These are phyloP conservation scores for Psilocybe tampanensis DNA, from an alignment of 768 basidiomycete genomes.

Conservation along the genomic window DNA sequence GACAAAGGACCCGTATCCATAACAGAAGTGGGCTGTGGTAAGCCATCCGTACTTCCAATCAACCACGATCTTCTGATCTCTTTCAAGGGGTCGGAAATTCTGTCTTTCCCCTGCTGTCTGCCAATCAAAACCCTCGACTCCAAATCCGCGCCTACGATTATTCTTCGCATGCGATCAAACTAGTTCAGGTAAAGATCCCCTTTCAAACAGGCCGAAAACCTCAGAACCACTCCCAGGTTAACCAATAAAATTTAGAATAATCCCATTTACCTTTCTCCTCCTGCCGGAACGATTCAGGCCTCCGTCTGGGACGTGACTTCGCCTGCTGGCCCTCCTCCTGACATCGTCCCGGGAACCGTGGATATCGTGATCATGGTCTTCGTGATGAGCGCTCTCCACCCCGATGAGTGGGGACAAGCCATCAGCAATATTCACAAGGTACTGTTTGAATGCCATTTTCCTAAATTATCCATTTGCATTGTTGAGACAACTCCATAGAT, in stretches of 20 bases:
- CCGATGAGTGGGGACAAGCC: slow-evolving; percentile 86
- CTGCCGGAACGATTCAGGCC: slow-evolving; percentile 71
- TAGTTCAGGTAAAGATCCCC: slow-evolving; percentile 71
- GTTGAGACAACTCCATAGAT: slow-evolving; percentile 48
- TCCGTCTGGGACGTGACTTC: slow-evolving; percentile 93
- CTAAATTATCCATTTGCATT: neutral
- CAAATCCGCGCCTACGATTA: slow-evolving; percentile 87
- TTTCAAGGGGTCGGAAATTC: slow-evolving; percentile 89
- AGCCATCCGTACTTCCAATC: slow-evolving; percentile 19
- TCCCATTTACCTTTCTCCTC: slow-evolving; percentile 66
- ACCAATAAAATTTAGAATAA: slow-evolving; percentile 52
- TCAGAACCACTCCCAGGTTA: neutral
- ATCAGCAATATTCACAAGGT: slow-evolving; percentile 77
- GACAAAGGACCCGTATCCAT: slow-evolving; percentile 81
- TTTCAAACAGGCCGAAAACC: neutral
- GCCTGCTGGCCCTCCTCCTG: slow-evolving; percentile 56
- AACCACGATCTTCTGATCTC: neutral
- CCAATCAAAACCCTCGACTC: slow-evolving; percentile 81
- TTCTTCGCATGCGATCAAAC: slow-evolving; percentile 82
- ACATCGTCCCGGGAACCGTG: slow-evolving; percentile 65
- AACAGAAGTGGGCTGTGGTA: slow-evolving; percentile 92
- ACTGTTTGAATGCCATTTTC: neutral
- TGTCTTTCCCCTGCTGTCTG: slow-evolving; percentile 83
- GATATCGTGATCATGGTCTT: slow-evolving; percentile 94
- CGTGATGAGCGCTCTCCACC: slow-evolving; percentile 91